These are phyloP conservation scores for Xylaria acuta DNA, from an alignment of 495 filamentous ascomycete species.

Conservation along the genomic window DNA sequence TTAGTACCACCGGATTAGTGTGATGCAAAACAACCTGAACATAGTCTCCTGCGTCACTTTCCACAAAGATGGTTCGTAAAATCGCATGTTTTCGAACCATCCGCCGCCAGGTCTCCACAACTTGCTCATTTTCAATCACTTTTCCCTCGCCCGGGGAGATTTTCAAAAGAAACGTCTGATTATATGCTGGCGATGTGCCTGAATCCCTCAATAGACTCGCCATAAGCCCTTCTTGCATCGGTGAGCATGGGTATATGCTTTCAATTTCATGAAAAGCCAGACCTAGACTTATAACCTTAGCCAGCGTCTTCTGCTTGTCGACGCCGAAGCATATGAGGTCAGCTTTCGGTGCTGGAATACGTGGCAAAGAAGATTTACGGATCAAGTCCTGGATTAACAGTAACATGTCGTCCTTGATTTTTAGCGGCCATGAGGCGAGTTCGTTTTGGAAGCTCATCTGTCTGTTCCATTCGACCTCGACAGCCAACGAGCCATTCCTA, in stretches of 20 bases:
- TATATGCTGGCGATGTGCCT: neutral
- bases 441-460: constrained; percentile 10
- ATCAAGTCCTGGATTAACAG: neutral
- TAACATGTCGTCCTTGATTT: neutral
- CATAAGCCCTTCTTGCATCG: constrained; percentile 18
- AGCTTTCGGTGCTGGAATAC: neutral
- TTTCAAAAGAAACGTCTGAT: constrained; percentile 4
- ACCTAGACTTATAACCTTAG: neutral
- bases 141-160: constrained; percentile 21
- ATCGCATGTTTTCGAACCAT: constrained; percentile 60
- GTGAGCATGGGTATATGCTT: constrained; percentile 12
- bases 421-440: constrained; percentile 2
- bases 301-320: constrained; percentile 5
- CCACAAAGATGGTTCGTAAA: constrained; percentile 63
- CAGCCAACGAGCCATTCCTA: constrained; percentile 10
- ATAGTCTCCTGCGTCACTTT: constrained; percentile 55
- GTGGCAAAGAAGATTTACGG: neutral
- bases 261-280: neutral
- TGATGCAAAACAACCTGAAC: constrained; percentile 34
- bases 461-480: constrained; percentile 14
- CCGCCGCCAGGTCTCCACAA: constrained; percentile 58
- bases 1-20: constrained; percentile 13
- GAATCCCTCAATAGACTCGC: constrained; percentile 1
- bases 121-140: constrained; percentile 45
- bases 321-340: constrained; percentile 2